Evolutionary conservation across 2,329 filamentous ascomycete genomes (phyloP), one percentile per base, ranked within the genome.

Genomic region (Paecilomyces sp.): DNA sequence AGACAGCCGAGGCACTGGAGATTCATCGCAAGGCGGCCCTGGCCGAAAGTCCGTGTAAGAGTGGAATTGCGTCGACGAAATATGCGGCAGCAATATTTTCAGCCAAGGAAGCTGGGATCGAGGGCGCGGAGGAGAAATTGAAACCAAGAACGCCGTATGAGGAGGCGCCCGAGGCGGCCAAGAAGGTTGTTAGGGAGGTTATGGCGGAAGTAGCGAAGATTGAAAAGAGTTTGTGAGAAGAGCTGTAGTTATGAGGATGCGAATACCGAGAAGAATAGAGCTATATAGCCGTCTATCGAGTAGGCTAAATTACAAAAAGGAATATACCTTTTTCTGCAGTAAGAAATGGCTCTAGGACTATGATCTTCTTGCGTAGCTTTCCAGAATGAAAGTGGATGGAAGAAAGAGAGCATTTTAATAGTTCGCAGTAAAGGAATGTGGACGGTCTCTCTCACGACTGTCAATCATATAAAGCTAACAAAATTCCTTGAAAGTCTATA

Each of bases 51-150:
- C 82, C 84, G 0, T 84, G 83, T 67, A 89, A 90, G 73, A 79
- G 80, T 11, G 87, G 87, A 5, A 87, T 90, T 65, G 86, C 85
- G 8, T 79, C 80, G 1, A 85, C 83, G n/a, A 90, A 90, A 74
- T 89, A 87, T 68, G 88, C 86, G 0, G 85, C 85, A 0, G 81
- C 84, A 2, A 73, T 85, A 33, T 84, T 82, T 64, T 84, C 84
- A 34, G 88, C 85, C 1, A 79, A 72, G 59, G 71, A 74, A 57
- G 86, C 87, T 1, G 85, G 85, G 0, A 83, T 90, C 41, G 79
- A 83, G 60, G 81, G 79, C 1, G 84, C 85, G 1, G 81, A 82
- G 71, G 77, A 80, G 70, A 82, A 83, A 72, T 69, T 88, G 71
- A 76, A 74, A 69, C 86, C 86, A 0, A 77, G 86, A 58, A 79